Base-by-base conservation (phyloP, 2,329 filamentous ascomycete genomes). In the Stenocarpella maydis region DNA sequence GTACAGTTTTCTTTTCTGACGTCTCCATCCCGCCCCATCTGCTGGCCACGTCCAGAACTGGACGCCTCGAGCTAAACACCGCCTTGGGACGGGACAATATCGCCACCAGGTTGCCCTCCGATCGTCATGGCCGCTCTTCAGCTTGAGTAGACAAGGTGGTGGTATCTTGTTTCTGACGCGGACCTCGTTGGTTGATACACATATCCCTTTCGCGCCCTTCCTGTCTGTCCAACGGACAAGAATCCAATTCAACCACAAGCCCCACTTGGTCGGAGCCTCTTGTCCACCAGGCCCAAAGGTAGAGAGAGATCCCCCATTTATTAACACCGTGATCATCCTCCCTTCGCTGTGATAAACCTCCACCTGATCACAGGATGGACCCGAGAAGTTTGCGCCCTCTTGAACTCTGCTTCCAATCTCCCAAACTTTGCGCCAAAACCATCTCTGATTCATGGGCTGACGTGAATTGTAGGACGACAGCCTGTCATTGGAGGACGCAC, bases 81-180 rank as follows among this genome's bases (percentile, higher is more conserved):
- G 43, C 28, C 49, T 63, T 63, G 58, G 58, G 58, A 63, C 58
- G 58, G 43, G 49, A 49, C 43, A 63, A 49, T 49, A 49, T 63
- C 58, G 24, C n/a, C 43, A 37, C 58, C 19, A 63, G 5, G 24
- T 63, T 49, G 37, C 28, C 43, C 58, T 63, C 49, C 49, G 58
- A 63, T 43, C 24, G 28, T 19, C 24, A 43, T 19, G 26, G 19
- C 28, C 58, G 58, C 31, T 5, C 19, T 21, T 37, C 41, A 49
- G 19, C 58, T 47, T 63, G 28, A 37, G 24, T 26, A 17, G 43
- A 63, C 58, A 37, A 47, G 24, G 58, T 34, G 28, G 41, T 47
- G 28, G 47, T 63, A 37, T 37, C 37, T 49, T 34, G 6, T 47
- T 37, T 17, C 28, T 26, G 19, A 49, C 43, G 43, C 28, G 58